Conservation (phyloP, 2,329 filamentous ascomycete species). For the Botrytis hyacinthi region DNA sequence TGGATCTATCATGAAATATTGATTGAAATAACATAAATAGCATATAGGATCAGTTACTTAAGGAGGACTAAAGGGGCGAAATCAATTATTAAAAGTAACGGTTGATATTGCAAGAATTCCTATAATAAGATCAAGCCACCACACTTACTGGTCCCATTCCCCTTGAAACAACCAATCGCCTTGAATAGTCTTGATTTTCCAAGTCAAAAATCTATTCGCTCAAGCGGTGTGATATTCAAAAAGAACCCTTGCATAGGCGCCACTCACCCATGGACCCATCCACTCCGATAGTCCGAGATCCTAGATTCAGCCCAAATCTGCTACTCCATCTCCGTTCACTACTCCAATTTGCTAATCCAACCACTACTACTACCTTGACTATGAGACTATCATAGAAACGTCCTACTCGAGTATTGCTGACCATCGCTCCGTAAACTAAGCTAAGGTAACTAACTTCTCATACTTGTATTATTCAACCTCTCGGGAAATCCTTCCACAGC, state of each 20-base stretch:
- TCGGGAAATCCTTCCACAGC: constrained; percentile 16
- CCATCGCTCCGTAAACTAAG: not conserved
- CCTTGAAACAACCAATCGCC: constrained; percentile 16
- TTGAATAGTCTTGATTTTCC: not conserved
- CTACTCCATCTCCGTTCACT: not conserved
- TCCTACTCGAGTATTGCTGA: not conserved
- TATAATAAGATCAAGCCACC: constrained; percentile 15
- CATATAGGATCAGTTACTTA: not conserved
- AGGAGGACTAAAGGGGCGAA: not conserved
- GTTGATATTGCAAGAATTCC: not conserved
- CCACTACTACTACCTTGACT: not conserved
- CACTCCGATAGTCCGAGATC: constrained; percentile 16
- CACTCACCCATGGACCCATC: not conserved
- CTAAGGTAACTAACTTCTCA: not conserved
- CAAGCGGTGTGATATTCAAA: constrained; percentile 14
- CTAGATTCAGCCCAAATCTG: constrained; percentile 10
- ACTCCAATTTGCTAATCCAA: not conserved
- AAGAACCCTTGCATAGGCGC: constrained; percentile 19
- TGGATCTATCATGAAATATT: not conserved
- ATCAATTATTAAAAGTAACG: not conserved
- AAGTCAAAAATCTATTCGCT: constrained; percentile 8
- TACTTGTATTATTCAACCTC: not conserved
- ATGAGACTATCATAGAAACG: not conserved
- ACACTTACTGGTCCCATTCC: not conserved
- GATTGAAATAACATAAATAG: not conserved